phyloP scores from a whole-genome alignment of 768 basidiomycete species.

The Boletus barrowsii region DNA sequence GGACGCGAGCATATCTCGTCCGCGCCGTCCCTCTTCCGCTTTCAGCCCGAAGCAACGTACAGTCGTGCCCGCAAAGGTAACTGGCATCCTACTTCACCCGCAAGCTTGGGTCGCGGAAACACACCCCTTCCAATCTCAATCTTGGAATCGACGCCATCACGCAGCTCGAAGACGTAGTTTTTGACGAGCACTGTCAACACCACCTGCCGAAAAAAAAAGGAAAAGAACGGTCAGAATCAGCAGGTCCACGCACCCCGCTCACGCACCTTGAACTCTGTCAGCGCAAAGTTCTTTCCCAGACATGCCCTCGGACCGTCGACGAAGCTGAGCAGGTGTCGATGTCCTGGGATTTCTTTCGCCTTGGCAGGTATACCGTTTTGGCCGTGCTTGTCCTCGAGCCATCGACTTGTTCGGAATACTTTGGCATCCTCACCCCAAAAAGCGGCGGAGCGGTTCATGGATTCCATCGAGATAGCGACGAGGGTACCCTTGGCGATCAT shows the following conservation, averaged over 20 bases:
- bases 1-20: no score
- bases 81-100: conserved; percentile 11
- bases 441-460: conserved; percentile 47
- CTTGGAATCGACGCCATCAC: conserved; percentile 35
- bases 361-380: conserved; percentile 18
- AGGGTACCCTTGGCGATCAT: conserved; percentile 45
- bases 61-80: conserved; percentile 23
- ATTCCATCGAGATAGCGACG: conserved; percentile 41
- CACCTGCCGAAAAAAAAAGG: conserved; percentile 26
- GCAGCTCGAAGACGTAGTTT: conserved; percentile 34
- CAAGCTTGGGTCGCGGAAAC: not conserved
- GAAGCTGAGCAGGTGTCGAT: conserved; percentile 51
- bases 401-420: conserved; percentile 60
- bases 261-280: conserved; percentile 34
- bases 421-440: conserved; percentile 61
- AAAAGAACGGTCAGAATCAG: not conserved
- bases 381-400: conserved; percentile 39
- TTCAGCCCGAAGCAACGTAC: not conserved
- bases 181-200: conserved; percentile 40
- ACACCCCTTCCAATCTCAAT: conserved; percentile 13
- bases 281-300: conserved; percentile 46
- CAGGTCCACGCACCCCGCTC: not conserved
- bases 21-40: no score
- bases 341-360: conserved; percentile 44
- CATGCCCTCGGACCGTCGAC: conserved; percentile 49